Percentiles rank a stretch among this genome's conserved stretches.
Evolutionary conservation across 208 protist species (phyloP).

Genomic region (Wallacemonas sp.): DNA sequence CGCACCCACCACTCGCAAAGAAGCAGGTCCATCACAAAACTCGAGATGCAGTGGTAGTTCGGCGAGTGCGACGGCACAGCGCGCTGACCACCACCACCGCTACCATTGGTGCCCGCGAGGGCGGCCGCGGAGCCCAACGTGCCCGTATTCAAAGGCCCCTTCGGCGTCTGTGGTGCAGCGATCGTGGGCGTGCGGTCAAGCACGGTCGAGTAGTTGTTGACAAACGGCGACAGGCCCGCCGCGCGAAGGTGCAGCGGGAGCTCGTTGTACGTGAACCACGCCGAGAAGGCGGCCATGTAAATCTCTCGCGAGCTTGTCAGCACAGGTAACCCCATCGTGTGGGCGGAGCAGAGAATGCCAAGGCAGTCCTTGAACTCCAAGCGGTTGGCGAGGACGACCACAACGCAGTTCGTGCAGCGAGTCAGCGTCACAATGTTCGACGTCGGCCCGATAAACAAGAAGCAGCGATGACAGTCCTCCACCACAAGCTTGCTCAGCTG

Average conservation of each 20-base stretch:
- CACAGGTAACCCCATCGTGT: constrained; percentile 20
- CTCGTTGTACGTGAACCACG: constrained; percentile 38
- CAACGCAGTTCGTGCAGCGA: constrained; percentile 26
- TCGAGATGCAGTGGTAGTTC: background rate
- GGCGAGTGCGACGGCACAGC: background rate
- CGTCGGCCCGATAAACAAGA: constrained; percentile 44
- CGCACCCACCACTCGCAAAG: constrained; percentile 10
- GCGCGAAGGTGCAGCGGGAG: constrained; percentile 28
- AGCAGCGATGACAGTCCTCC: constrained; percentile 21
- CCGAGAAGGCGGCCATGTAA: constrained; percentile 21
- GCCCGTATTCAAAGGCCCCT: constrained; percentile 17
- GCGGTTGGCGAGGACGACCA: constrained; percentile 28
- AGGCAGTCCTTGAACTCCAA: constrained; percentile 24
- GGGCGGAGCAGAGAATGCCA: constrained; percentile 19
- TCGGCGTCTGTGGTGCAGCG: constrained; percentile 3
- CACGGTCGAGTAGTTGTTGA: constrained; percentile 39
- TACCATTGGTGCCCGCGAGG: too few relatives aligned
- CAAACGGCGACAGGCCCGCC: constrained; percentile 34
- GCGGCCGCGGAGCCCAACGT: too few relatives aligned
- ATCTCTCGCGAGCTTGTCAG: constrained; percentile 27
- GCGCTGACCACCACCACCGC: constrained; percentile 6
- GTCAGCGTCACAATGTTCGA: constrained; percentile 30
- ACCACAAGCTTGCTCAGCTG: constrained; percentile 5
- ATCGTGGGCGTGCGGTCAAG: constrained; percentile 18
- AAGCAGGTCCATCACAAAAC: background rate